Evolutionary conservation across 176 grass and related monocot genomes (phyloP), one percentile per base, ranked within the genome.

Genomic region (Eleusine indica): DNA sequence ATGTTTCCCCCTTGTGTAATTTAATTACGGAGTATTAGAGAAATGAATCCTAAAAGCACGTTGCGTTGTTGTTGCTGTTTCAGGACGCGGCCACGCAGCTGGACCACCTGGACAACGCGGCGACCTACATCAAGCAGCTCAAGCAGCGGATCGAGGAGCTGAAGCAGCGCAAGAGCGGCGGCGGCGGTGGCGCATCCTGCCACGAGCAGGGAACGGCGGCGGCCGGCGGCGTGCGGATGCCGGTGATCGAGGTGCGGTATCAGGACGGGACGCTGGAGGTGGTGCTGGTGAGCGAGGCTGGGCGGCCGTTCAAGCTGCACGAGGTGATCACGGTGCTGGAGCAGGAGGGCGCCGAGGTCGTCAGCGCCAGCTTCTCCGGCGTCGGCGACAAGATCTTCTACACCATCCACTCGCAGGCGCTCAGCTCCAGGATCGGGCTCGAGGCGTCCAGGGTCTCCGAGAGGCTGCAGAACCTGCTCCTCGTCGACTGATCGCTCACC

Each of bases 331-430:
- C 82, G 19, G 69, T 89, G 65, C 87, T 98, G 43, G 96, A 93
- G 88, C 87, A 95, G 66, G 93, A 98, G 75, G 96, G 93, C 43
- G 96, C 87, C 0, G 92, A 98, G 67, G 86, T 98, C 5, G 57
- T 98, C 29, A 93, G 87, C 67, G 96, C 93, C 28, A 98, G 69
- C 83, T 94, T 95, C 87, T 95, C 91, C 54, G 66, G 84, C 10
- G 67, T 95, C 16, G 87, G 65, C 1, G 91, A 98, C 52, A 98
- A 93, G 78, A 84, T 98, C 60, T 91, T 95, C 73, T 90, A 93
- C 82, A 95, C 96, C 12, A 47, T 98, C 12, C 96, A 98, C 70
- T 93, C 96, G 6, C 93, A 98, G 89, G 84, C 92, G 32, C 13
- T 90, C 40, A 80, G 82, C 86, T 66, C 92, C 21, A 70, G 90